A percentile compares a stretch with the other conserved stretches of the same genome.
These are phyloP conservation scores for Coemansia sp. DNA, from an alignment of 192 early-diverging fungal species.

Conservation along the genomic window DNA sequence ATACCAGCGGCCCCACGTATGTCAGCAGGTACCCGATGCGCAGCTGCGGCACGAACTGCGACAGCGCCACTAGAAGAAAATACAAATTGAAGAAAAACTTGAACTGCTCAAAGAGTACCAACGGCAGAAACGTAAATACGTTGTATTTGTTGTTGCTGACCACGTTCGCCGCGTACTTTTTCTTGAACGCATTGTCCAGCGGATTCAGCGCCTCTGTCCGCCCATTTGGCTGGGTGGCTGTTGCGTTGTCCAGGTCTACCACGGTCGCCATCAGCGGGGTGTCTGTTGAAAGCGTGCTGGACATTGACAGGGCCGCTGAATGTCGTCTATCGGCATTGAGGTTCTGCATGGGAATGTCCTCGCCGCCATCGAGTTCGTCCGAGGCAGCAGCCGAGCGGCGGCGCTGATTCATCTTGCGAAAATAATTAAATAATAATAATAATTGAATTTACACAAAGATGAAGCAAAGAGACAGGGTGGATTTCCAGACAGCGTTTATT, in stretches of 20 bases:
- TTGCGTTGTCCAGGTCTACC: slow-evolving; percentile 19
- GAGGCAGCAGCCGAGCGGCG: no score
- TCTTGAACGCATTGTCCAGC: slow-evolving; percentile 30
- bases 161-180: slow-evolving; percentile 70
- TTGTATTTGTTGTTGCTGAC: slow-evolving; percentile 87
- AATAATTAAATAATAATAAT: not conserved
- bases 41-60: slow-evolving; percentile 86
- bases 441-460: not conserved
- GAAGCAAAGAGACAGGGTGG: no score
- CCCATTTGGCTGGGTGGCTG: slow-evolving; percentile 4
- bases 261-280: slow-evolving; percentile 43
- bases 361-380: no score
- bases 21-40: slow-evolving; percentile 80
- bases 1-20: slow-evolving; percentile 89
- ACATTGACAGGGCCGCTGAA: slow-evolving; percentile 9
- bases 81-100: slow-evolving; percentile 95
- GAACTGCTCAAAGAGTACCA: slow-evolving; percentile 87
- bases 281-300: slow-evolving; percentile 38
- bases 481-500: no score
- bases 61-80: slow-evolving; percentile 86
- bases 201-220: slow-evolving; percentile 45
- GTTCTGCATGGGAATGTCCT: slow-evolving; percentile 38
- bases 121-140: slow-evolving; percentile 70
- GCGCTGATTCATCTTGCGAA: not conserved
- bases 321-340: slow-evolving; percentile 22